Evolutionary conservation across 2,329 filamentous ascomycete genomes (phyloP).

Genomic region (Aureobasidium musti): DNA sequence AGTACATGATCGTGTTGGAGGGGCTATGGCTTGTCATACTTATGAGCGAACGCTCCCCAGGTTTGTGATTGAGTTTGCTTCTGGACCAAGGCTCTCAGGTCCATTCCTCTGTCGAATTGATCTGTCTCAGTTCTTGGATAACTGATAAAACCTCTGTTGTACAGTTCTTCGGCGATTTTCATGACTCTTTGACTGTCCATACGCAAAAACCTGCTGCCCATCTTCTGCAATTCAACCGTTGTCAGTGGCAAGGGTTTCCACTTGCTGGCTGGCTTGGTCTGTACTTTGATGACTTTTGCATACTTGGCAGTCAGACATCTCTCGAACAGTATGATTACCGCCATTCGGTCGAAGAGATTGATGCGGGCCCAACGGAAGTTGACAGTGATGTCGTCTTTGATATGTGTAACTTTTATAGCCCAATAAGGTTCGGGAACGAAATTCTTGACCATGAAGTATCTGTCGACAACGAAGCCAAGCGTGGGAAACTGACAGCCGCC

Average conservation of each 20-base stretch:
- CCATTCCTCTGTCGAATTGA: conserved; percentile 87
- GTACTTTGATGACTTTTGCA: conserved; percentile 80
- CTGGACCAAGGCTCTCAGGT: conserved; percentile 74
- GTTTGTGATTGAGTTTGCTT: conserved; percentile 75
- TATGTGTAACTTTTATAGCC: conserved; percentile 82
- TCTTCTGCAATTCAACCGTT: conserved; percentile 95
- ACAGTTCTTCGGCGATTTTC: conserved; percentile 80
- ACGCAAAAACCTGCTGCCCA: conserved; percentile 82
- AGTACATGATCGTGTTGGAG: not conserved
- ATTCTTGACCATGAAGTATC: conserved; percentile 90
- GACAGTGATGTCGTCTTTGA: conserved; percentile 74
- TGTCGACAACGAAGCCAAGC: conserved; percentile 92
- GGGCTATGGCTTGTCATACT: not conserved
- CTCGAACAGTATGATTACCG: conserved; percentile 80
- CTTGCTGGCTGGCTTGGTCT: conserved; percentile 88
- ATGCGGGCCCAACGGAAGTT: conserved; percentile 81
- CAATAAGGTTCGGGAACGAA: conserved; percentile 93
- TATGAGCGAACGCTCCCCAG: conserved; percentile 81
- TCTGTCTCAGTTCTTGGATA: conserved; percentile 98
- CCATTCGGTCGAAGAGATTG: conserved; percentile 83
- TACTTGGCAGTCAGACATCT: conserved; percentile 73
- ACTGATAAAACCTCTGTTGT: conserved; percentile 94
- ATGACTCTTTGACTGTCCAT: conserved; percentile 92
- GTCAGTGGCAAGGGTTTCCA: conserved; percentile 93
- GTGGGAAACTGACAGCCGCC: conserved; percentile 93